Evolutionary conservation across 1,139 yeast species (phyloP).

Genomic region (Blastobotrys indianensis): DNA sequence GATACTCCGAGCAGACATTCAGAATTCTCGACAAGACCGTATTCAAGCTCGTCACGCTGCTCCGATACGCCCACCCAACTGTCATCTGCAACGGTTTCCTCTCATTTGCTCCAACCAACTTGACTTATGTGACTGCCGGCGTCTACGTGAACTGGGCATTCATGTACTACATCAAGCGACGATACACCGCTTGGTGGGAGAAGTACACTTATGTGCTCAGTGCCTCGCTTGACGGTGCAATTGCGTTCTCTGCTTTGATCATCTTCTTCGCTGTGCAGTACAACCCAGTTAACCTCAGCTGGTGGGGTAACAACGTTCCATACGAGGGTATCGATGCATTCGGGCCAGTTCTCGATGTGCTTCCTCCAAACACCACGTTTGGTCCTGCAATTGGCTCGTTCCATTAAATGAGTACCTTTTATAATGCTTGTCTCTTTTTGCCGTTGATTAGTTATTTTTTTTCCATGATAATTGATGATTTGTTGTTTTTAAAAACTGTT

Average conservation of each 20-base stretch:
- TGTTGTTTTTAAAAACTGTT: too few species aligned
- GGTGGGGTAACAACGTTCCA: conserved; percentile 56
- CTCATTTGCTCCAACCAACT: conserved; percentile 9
- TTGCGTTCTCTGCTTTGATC: conserved; percentile 48
- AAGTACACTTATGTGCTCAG: conserved; percentile 54
- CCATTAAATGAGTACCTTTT: too few species aligned
- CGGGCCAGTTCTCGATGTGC: too few species aligned
- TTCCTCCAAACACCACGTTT: too few species aligned
- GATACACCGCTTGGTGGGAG: conserved; percentile 39
- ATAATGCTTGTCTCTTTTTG: too few species aligned
- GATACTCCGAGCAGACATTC: too few species aligned
- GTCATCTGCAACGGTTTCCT: conserved; percentile 10
- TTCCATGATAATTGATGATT: too few species aligned
- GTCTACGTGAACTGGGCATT: conserved; percentile 15
- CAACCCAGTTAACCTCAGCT: conserved; percentile 29
- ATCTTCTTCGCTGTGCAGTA: conserved; percentile 50
- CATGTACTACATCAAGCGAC: conserved; percentile 13
- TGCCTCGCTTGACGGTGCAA: conserved; percentile 51
- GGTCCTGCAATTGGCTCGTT: too few species aligned
- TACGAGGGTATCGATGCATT: conserved; percentile 42
- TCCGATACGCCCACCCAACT: conserved; percentile 11
- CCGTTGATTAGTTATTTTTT: too few species aligned
- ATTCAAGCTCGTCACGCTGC: not conserved
- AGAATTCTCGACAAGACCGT: too few species aligned
- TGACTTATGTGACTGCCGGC: conserved; percentile 12